Base-by-base conservation (phyloP, 805 yeast species). In the Lipomyces anomalus region DNA sequence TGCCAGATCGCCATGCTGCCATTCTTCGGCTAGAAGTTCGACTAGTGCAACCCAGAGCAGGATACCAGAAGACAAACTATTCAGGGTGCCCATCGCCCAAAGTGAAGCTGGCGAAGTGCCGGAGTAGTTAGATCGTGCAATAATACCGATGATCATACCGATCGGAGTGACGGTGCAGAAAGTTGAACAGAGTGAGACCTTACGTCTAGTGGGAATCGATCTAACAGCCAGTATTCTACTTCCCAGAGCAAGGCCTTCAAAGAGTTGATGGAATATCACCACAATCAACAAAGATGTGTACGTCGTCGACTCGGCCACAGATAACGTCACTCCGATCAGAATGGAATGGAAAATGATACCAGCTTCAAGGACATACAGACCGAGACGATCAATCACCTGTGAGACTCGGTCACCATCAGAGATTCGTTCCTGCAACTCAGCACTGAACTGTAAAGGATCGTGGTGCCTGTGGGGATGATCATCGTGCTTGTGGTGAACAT, bases 221-320 rank as follows among this genome's bases (percentile, higher is more conserved):
- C 32, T 42, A 1, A 77, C 70, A 24, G 71, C 72, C 1, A 87
- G 82, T 30, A 83, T 70, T 63, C 95, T 76, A 6, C 90, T 74
- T 21, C 95, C 95, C 53, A 86, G 69, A 48, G 95, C 95, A 40
- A 86, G 70, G 40, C 95, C 95, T 67, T 85, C 95, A 60, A 85
- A 85, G 70, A 80, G 71, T 65, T 85, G 95, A 62, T 86, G 90
- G 72, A 82, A 83, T 4, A 80, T 76, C 34, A 77, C 52, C 6
- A 82, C 90, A 40, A 79, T 68, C 58, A 79, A 82, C 38, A 83
- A 67, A 4, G 84, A 72, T 36, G 66, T 69, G 61, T 80, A 82
- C 58, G 81, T 84, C 7, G 88, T 71, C 78, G 76, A 79, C 37
- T 80, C 83, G 7, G 80, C 61, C 18, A 78, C 75, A 5, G 84